Evolutionary conservation across 257 asterid species (phyloP).

Genomic region (Primulina tabacum): DNA sequence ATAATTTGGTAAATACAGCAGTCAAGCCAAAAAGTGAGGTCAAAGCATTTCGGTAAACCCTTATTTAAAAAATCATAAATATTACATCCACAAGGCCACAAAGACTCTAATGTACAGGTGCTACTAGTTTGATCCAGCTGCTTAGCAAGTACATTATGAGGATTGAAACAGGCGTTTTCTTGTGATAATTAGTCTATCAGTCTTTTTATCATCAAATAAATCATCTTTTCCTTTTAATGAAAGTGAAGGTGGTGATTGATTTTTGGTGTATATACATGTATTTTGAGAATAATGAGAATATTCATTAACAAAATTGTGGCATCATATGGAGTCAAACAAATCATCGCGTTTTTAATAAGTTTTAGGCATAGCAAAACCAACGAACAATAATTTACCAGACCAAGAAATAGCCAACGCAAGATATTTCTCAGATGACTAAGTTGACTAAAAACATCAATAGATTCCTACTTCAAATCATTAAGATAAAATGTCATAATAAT

Average conservation of each 20-base stretch:
- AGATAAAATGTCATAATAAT: conserved; percentile 4
- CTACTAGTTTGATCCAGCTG: conserved; percentile 17
- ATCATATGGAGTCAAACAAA: not conserved
- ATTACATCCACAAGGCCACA: not conserved
- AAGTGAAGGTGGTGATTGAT: not conserved
- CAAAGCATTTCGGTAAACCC: not conserved
- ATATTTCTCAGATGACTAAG: not conserved
- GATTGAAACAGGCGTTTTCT: conserved; percentile 12
- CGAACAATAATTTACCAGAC: not conserved
- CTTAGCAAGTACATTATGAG: not conserved
- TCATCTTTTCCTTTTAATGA: conserved; percentile 1
- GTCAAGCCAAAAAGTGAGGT: conserved; percentile 19
- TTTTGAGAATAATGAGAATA: conserved; percentile 1
- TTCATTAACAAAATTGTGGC: conserved; percentile 13
- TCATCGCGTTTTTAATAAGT: not conserved
- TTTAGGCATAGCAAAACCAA: conserved; percentile 9
- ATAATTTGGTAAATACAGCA: not conserved
- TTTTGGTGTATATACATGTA: not conserved
- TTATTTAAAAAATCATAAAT: not conserved
- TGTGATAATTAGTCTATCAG: not conserved
- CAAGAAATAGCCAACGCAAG: conserved; percentile 10
- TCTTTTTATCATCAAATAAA: conserved; percentile 11
- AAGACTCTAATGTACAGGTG: not conserved
- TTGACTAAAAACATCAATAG: conserved; percentile 10
- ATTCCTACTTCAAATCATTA: conserved; percentile 21